Evolutionary conservation across 192 early-diverging fungal genomes (phyloP), one percentile per base, ranked within the genome.

Genomic region (Oehlia diaphana): DNA sequence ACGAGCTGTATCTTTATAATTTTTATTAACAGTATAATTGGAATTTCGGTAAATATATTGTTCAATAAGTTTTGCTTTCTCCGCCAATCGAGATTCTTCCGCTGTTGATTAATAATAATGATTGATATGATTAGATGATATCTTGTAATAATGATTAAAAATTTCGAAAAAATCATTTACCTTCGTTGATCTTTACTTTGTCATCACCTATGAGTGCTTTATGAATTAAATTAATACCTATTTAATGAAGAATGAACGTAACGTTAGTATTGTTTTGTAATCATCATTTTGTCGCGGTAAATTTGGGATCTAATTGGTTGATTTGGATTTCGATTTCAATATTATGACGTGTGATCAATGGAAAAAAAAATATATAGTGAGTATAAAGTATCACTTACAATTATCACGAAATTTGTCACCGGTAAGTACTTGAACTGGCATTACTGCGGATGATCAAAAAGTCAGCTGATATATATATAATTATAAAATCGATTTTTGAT

Each of bases 351-450:
- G 4, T 9, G 19, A 33, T 33, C 26, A 67, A 16, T 33, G 23
- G 64, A 0, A 26, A 4, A 26, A 37, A 37, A 42, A n/a, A n/a
- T n/a, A 66, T 66, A 31, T 8, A 66, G n/a, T 66, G 31, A 16
- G 35, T 5, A 67, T 67, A 10, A 67, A 67, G 6, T 33, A 67
- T 67, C 26, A 67, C 65, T 67, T 67, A 67, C 65, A 67, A 42
- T 70, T 70, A 70, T 70, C 68, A 23, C 68, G 31, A 23, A 70
- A 44, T 10, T 42, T 70, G n/a, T 70, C 68, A 44, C 68, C 68
- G 2, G 68, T 70, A 9, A 39, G 39, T n/a, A 70, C 42, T 70
- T 70, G 68, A 44, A 70, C 68, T 9, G 68, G 68, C 68, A 70
- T 70, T 21, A 44, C 33, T 7, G 3, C 68, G 39, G 39, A 39